Evolutionary conservation across 805 yeast genomes (phyloP).

Genomic region (Ogataea parapolymorpha): DNA sequence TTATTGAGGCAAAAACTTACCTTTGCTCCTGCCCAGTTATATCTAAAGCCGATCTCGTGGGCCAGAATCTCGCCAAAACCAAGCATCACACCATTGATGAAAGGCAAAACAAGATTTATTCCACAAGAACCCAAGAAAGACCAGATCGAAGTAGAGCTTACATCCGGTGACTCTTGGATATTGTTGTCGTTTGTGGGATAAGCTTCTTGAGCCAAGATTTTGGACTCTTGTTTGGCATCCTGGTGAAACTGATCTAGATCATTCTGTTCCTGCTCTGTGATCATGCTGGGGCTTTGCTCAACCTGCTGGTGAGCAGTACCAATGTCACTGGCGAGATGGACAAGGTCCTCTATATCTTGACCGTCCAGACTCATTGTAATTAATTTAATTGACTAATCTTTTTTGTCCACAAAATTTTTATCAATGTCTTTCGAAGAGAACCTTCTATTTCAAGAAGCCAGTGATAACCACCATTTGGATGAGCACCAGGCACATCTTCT

Average conservation of each 20-base stretch:
- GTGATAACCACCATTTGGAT: conserved; percentile 30
- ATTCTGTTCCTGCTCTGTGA: conserved; percentile 15
- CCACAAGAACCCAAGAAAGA: conserved; percentile 48
- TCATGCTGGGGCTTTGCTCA: conserved; percentile 8
- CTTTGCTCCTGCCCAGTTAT: conserved; percentile 71
- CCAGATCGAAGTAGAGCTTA: conserved; percentile 32
- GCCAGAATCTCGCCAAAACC: conserved; percentile 96
- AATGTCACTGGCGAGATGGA: conserved; percentile 14
- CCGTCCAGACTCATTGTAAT: conserved; percentile 10
- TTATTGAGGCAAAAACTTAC: conserved; percentile 34
- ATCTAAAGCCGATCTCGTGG: conserved; percentile 82
- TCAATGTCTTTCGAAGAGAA: conserved; percentile 32
- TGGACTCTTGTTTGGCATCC: conserved; percentile 7
- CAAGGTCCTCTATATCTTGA: conserved; percentile 13
- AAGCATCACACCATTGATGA: conserved; percentile 89
- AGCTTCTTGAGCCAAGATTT: not conserved
- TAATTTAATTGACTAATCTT: not conserved
- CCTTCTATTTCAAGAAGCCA: conserved; percentile 26
- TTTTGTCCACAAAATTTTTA: conserved; percentile 9
- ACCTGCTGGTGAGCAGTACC: conserved; percentile 13
- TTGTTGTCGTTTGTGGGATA: not conserved
- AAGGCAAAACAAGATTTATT: conserved; percentile 79
- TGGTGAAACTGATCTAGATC: conserved; percentile 12
- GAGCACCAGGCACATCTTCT: conserved; percentile 18
- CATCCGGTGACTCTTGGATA: conserved; percentile 8